A percentile compares a stretch with the other conserved stretches of the same genome.
phyloP scores from a whole-genome alignment of 495 filamentous ascomycete genomes.

The Xylaria grammica region DNA sequence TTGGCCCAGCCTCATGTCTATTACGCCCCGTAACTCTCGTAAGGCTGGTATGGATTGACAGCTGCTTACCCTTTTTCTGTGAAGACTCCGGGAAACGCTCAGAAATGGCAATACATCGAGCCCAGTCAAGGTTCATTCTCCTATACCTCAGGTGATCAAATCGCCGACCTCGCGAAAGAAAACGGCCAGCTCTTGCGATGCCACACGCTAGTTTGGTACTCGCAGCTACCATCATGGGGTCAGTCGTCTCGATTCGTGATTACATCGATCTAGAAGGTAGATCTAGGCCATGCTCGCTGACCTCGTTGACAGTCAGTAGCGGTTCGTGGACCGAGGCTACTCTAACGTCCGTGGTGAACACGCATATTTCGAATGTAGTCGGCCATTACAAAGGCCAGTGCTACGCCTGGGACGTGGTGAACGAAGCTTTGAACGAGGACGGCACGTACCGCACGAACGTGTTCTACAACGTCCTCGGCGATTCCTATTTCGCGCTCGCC shows the following conservation, averaged over 20 bases:
- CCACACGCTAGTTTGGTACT: conserved; percentile 68
- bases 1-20: too few species aligned
- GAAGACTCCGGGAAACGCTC: conserved; percentile 60
- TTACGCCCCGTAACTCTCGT: too few species aligned
- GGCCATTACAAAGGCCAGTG: conserved; percentile 57
- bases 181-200: conserved; percentile 63
- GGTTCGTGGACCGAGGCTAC: conserved; percentile 60
- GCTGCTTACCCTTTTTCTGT: not conserved
- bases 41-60: not conserved
- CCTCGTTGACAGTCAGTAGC: conserved; percentile 18
- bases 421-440: conserved; percentile 73
- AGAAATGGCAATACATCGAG: conserved; percentile 59
- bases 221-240: conserved; percentile 63
- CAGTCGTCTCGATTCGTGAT: conserved; percentile 11
- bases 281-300: not conserved
- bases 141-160: conserved; percentile 54
- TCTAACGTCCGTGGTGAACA: conserved; percentile 56
- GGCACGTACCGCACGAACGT: conserved; percentile 62
- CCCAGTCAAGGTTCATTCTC: conserved; percentile 51
- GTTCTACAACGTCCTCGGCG: conserved; percentile 63
- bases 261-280: not conserved
- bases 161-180: conserved; percentile 54
- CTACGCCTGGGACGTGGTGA: conserved; percentile 64
- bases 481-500: conserved; percentile 63
- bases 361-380: conserved; percentile 57